Base-by-base conservation (phyloP, 805 yeast genomes). In the Lachancea quebecensis region DNA sequence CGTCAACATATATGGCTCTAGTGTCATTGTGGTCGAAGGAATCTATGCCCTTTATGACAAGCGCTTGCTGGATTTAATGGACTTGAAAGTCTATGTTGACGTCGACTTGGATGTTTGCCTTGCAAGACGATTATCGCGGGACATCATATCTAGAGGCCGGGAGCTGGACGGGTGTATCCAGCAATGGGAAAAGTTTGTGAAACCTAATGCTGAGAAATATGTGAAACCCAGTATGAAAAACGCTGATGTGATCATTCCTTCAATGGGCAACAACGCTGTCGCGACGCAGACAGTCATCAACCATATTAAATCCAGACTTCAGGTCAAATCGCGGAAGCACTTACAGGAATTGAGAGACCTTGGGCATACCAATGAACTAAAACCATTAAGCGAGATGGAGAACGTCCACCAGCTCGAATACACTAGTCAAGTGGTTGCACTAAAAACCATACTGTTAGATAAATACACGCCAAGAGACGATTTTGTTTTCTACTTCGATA, bases 71-170 rank as follows among this genome's bases (percentile, higher is more conserved):
- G 82, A 77, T 10, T 58, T 89, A 57, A 84, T 90, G 83, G 95
- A 91, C 57, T 71, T 88, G 48, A 91, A 85, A 64, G 78, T 91
- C 15, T 93, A 80, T 62, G 97, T 93, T 2, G 97, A 91, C 54
- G 93, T 97, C 2, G 98, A 90, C 57, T 71, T 89, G 53, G 99
- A 93, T 60, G 77, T 91, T 12, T 93, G 99, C 64, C 72, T 93
- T 54, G 90, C 96, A 4, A 73, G 99, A 56, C 72, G 99, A 55
- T 68, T 93, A 37, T 79, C 86, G 3, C 73, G 99, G 57, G 99
- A 93, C 62, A 89, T 88, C 43, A 72, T 85, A 11, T 80, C 82
- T 49, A 71, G 99, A 49, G 96, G 95, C 1, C 71, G 99, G 48
- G 96, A 90, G 55, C 68, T 90, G 31, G 71, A 67, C 4, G 95